Percentiles rank a stretch among this genome's conserved stretches.
phyloP scores from a whole-genome alignment of 768 basidiomycete species.

The Boletus patriciae region DNA sequence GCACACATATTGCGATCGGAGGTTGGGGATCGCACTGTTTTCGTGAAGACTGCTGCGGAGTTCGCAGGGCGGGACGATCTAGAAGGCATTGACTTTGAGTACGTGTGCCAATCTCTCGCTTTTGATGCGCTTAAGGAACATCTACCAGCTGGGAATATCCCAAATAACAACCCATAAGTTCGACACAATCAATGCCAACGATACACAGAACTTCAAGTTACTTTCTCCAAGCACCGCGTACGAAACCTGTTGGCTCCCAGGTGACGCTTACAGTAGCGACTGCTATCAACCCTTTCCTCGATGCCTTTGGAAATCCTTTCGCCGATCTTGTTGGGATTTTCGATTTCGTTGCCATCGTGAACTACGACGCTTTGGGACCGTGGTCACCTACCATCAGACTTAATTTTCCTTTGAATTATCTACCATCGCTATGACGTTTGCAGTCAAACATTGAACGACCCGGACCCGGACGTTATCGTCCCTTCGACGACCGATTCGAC shows the following conservation, averaged over 20 bases:
- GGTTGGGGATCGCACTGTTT: slow-evolving; percentile 67
- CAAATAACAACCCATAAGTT: slow-evolving; percentile 57
- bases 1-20: slow-evolving; percentile 59
- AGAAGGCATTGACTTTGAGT: slow-evolving; percentile 47
- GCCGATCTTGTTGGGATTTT: slow-evolving; percentile 21
- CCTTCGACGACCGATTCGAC: not conserved
- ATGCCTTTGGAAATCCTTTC: slow-evolving; percentile 49
- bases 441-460: slow-evolving; percentile 58
- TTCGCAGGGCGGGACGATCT: slow-evolving; percentile 50
- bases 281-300: slow-evolving; percentile 62
- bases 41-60: slow-evolving; percentile 52
- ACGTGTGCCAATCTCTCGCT: not conserved
- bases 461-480: not conserved
- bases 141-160: slow-evolving; percentile 82
- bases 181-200: slow-evolving; percentile 54
- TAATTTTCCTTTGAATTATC: slow-evolving; percentile 27
- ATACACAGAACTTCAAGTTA: slow-evolving; percentile 64
- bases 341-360: slow-evolving; percentile 61
- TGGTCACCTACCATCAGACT: slow-evolving; percentile 7
- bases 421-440: slow-evolving; percentile 56
- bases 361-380: slow-evolving; percentile 57
- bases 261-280: slow-evolving; percentile 69
- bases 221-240: slow-evolving; percentile 65
- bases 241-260: slow-evolving; percentile 45
- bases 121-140: not conserved